Evolutionary conservation across 2,329 filamentous ascomycete species (phyloP), one percentile per base, ranked within the genome.

Genomic region (Kalmusia sp.): DNA sequence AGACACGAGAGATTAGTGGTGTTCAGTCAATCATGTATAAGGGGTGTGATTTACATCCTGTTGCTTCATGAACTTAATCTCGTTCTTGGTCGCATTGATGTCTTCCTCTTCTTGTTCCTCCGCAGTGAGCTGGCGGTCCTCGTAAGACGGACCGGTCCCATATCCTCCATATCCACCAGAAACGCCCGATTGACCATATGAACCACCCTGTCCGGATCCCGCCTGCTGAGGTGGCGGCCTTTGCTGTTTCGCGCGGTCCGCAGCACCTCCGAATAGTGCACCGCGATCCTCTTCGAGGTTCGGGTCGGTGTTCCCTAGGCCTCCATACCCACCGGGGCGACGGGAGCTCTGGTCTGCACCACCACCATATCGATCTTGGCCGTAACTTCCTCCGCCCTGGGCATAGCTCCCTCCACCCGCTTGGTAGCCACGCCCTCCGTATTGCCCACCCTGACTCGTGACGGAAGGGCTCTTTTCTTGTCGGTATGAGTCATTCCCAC

Each of bases 21-120:
- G 44, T 14, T 43, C 44, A 14, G 39, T 35, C 6, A 33, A 40
- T 6, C 21, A 24, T 4, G 14, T 25, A 37, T 6, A 37, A 37
- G 17, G 8, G 17, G 34, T 15, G 15, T 37, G 8, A 37, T n/a
- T 37, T 8, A 93, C 84, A 68, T 92, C 91, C 55, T 67, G 64
- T 50, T 92, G 84, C 72, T 93, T 93, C 68, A 92, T 83, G 60
- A 87, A 86, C 14, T 83, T 83, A 61, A 92, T 91, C 67, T 96
- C 84, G 62, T 87, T 81, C 72, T 92, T 92, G 15, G 88, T 86
- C 0, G 86, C 85, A 54, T 87, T 81, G 11, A 93, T 84, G 55
- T 90, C 86, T 70, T 90, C 85, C 58, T 91, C 87, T 65, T 89
- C 87, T 61, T 95, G 87, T 58, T 70, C 78, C 84, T 96, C 91